These are phyloP conservation scores for Tetrastigma voinierianum DNA, from an alignment of 164 flowering plant genomes.

Conservation along the genomic window DNA sequence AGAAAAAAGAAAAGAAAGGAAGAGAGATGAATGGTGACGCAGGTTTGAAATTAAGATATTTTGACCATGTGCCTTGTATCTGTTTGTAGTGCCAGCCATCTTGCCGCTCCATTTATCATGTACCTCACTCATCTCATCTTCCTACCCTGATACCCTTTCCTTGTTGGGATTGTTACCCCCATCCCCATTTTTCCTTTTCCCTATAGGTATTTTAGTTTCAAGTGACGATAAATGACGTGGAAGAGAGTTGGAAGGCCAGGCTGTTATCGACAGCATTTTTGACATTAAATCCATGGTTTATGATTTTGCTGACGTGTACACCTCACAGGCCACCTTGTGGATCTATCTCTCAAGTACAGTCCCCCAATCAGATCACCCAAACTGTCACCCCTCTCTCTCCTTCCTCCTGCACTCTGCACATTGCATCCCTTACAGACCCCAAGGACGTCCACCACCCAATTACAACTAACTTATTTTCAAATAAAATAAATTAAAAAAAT, in stretches of 20 bases:
- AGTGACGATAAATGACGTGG: constrained; percentile 5
- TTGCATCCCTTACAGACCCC: too few species aligned
- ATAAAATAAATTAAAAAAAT: too few species aligned
- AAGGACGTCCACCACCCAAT: too few species aligned
- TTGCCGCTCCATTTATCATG: constrained; percentile 13
- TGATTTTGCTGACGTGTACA: constrained; percentile 26
- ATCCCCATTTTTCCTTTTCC: background rate
- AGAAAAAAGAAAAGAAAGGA: too few species aligned
- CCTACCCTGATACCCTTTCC: too few species aligned
- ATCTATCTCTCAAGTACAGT: constrained; percentile 4
- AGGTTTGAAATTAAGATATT: background rate
- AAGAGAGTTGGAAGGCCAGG: background rate
- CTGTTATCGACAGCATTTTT: constrained; percentile 15
- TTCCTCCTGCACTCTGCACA: background rate
- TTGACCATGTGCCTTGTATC: constrained; percentile 22
- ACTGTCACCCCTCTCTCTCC: constrained; percentile 2
- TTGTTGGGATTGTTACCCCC: too few species aligned
- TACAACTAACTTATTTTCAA: too few species aligned
- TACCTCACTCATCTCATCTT: too few species aligned
- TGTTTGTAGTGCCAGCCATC: constrained; percentile 16
- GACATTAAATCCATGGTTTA: constrained; percentile 19
- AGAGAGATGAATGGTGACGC: background rate
- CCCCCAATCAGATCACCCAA: constrained; percentile 15
- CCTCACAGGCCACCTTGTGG: background rate
- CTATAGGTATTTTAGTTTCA: background rate